Evolutionary conservation across 768 basidiomycete genomes (phyloP), one percentile per base, ranked within the genome.

Genomic region (Psilocybe subaeruginosa): DNA sequence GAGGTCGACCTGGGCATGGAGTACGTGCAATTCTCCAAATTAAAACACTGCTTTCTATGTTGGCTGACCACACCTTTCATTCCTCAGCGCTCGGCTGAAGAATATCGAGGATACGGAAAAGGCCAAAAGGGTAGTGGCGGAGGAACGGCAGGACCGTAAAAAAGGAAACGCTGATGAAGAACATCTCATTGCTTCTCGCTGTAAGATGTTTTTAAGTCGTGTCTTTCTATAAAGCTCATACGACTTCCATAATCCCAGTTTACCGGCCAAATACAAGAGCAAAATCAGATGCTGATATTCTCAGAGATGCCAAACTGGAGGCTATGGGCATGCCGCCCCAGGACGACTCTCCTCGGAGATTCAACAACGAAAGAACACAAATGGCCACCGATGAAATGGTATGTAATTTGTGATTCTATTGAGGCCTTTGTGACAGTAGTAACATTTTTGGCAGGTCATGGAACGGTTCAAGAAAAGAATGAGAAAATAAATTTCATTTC

Each of bases 1-100:
- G 97, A 99, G 71, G 95, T 99, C 8, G 97, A 99, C 74, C 82
- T 99, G 3, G 97, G 97, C 58, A 97, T 99, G 91, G 95, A 99
- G 96, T 98, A 67, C 67, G 93, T 88, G 5, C 60, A n/a, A 2
- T 46, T 27, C 35, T 8, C 41, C 0, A 8, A n/a, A 9, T 35
- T 29, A 53, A 31, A 35, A 35, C 11, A 35, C 0, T 7, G 33
- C 33, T 50, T 53, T 7, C 12, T 1, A 19, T 43, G 27, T 59
- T n/a, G 5, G 14, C 43, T 27, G 47, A 29, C n/a, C n/a, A 52
- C 41, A 37, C 30, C 6, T 35, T 46, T 50, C 5, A 51, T 47
- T 58, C 23, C 49, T 41, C 48, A 99, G 96, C 64, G 82, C 89
- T 16, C 89, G 96, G 16, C 78, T 99, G 58, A 89, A 91, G 76